Percentiles rank a stretch among this genome's conserved stretches.
phyloP scores from a whole-genome alignment of 2,329 filamentous ascomycete species.

The Cladophialophora carrionii region DNA sequence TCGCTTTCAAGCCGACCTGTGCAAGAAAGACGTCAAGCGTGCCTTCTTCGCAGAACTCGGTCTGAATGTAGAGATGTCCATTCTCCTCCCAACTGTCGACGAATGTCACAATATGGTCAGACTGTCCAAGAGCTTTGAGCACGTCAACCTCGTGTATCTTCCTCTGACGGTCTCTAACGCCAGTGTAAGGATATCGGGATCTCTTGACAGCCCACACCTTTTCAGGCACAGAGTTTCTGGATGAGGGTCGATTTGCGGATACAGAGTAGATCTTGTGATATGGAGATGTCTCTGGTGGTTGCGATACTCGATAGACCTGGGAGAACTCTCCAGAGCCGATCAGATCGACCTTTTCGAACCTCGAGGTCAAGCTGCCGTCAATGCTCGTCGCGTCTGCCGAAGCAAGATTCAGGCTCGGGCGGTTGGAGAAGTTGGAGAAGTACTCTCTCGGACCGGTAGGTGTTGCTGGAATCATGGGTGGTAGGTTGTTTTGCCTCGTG shows the following conservation, averaged over 20 bases:
- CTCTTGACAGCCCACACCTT: conserved; percentile 92
- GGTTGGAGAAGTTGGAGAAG: conserved; percentile 61
- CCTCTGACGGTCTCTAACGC: conserved; percentile 75
- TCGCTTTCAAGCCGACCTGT: conserved; percentile 78
- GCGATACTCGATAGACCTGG: conserved; percentile 78
- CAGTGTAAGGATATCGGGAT: conserved; percentile 76
- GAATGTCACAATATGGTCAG: conserved; percentile 83
- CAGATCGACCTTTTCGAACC: conserved; percentile 79
- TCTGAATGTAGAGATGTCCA: conserved; percentile 90
- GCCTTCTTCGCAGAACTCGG: conserved; percentile 93
- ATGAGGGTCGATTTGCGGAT: conserved; percentile 53
- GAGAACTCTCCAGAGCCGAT: conserved; percentile 93
- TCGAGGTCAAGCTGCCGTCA: conserved; percentile 71
- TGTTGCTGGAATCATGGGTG: conserved; percentile 70
- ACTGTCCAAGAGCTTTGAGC: conserved; percentile 73
- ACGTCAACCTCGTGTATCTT: conserved; percentile 84
- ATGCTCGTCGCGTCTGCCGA: conserved; percentile 71
- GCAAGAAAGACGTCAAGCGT: conserved; percentile 83
- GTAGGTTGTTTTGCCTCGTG: conserved; percentile 45
- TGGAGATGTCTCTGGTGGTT: conserved; percentile 45
- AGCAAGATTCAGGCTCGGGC: conserved; percentile 70
- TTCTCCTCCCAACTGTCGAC: conserved; percentile 86
- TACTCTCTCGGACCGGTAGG: conserved; percentile 70
- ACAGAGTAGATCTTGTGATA: conserved; percentile 51
- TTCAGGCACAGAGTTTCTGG: conserved; percentile 58